phyloP scores from a whole-genome alignment of 192 early-diverging fungal species.

The Coemansia aciculifera region DNA sequence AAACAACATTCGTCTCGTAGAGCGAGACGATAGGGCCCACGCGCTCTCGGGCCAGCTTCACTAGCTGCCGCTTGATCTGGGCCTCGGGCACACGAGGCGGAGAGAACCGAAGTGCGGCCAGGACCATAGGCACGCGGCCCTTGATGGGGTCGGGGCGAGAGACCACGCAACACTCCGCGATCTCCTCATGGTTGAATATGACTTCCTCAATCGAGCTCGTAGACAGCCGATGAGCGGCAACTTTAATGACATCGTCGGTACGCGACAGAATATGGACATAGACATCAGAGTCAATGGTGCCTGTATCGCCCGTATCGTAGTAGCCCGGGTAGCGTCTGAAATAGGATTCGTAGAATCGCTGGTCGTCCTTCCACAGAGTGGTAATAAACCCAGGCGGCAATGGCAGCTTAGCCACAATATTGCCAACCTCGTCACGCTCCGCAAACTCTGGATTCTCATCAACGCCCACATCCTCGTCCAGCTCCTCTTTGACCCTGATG shows the following conservation, averaged over 20 bases:
- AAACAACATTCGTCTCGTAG: slow-evolving; percentile 62
- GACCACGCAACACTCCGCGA: slow-evolving; percentile 73
- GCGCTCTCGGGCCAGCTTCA: slow-evolving; percentile 61
- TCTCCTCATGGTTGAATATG: slow-evolving; percentile 61
- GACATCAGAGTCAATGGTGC: slow-evolving; percentile 73
- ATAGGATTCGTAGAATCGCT: slow-evolving; percentile 71
- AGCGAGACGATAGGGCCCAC: slow-evolving; percentile 85
- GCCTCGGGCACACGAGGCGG: neutral
- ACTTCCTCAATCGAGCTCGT: slow-evolving; percentile 79
- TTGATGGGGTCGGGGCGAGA: slow-evolving; percentile 66
- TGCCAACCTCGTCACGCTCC: slow-evolving; percentile 67
- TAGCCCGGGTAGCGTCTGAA: slow-evolving; percentile 77
- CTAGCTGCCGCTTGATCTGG: slow-evolving; percentile 55
- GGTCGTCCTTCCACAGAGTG: slow-evolving; percentile 77
- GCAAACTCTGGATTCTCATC: slow-evolving; percentile 46
- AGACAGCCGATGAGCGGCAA: slow-evolving; percentile 81
- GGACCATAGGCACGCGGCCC: slow-evolving; percentile 67
- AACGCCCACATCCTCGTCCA: slow-evolving; percentile 40
- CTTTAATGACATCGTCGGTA: slow-evolving; percentile 82
- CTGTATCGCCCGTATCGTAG: slow-evolving; percentile 82
- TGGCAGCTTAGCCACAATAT: slow-evolving; percentile 76
- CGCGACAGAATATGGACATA: slow-evolving; percentile 72
- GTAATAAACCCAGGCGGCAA: slow-evolving; percentile 77
- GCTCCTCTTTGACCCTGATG: slow-evolving; percentile 56
- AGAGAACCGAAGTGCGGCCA: slow-evolving; percentile 55